These are phyloP conservation scores for Sporothrix euskadiensis DNA, from an alignment of 2,329 filamentous ascomycete species.

Conservation along the genomic window DNA sequence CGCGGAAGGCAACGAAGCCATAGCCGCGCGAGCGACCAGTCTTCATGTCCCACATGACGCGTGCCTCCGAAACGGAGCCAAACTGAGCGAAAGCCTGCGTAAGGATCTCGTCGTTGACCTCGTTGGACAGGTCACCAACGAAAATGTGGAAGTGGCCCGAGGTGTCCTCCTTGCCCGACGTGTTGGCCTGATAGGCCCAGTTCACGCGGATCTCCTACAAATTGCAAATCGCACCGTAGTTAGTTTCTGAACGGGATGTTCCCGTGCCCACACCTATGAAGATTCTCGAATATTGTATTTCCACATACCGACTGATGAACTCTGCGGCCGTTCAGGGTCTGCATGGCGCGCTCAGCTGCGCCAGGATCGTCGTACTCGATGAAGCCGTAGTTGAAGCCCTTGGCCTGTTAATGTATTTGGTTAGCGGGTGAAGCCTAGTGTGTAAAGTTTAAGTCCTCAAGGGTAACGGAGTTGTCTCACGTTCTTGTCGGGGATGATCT, in stretches of 20 bases:
- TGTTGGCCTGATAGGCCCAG: conserved; percentile 99
- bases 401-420: conserved; percentile 57
- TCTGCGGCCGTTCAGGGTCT: conserved; percentile 89
- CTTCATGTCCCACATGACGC: conserved; percentile 99
- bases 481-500: conserved; percentile 99
- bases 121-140: conserved; percentile 94
- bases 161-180: conserved; percentile 90
- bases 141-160: conserved; percentile 99
- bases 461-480: conserved; percentile 57
- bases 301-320: conserved; percentile 88
- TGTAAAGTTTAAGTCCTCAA: neutral
- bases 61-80: conserved; percentile 91
- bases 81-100: conserved; percentile 94
- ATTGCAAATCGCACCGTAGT: conserved; percentile 41
- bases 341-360: conserved; percentile 94
- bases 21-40: conserved; percentile 96
- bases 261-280: too few species aligned
- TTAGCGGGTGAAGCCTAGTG: neutral
- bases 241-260: neutral
- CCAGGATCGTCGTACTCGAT: conserved; percentile 98
- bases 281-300: too few species aligned
- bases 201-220: conserved; percentile 94
- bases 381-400: conserved; percentile 98
- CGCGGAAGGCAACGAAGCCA: conserved; percentile 95
- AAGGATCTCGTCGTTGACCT: conserved; percentile 96